Percentiles rank a stretch among this genome's conserved stretches.
Evolutionary conservation across 495 filamentous ascomycete genomes (phyloP).

Genomic region (Daldinia bambusicola): DNA sequence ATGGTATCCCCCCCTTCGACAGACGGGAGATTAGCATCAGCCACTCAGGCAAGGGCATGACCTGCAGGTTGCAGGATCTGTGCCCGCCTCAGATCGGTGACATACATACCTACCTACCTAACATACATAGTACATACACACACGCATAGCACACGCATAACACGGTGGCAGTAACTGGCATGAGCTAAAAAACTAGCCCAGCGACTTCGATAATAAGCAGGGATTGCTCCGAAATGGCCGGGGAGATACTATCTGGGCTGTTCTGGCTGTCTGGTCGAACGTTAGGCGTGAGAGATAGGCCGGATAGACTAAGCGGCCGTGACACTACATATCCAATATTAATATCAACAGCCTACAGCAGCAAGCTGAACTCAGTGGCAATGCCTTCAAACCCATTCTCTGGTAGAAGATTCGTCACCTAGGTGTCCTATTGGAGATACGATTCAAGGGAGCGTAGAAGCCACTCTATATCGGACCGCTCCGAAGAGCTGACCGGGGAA

Average conservation of each 20-base stretch:
- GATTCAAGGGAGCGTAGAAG: background rate
- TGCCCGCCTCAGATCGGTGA: slow-evolving; percentile 30
- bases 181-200: background rate
- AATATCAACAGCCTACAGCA: slow-evolving; percentile 13
- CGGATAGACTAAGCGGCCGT: slow-evolving; percentile 20
- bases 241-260: slow-evolving; percentile 7
- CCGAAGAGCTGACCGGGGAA: background rate
- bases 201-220: slow-evolving; percentile 34
- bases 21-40: slow-evolving; percentile 38
- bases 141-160: too few relatives aligned
- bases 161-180: slow-evolving; percentile 4
- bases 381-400: background rate
- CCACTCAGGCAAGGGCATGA: slow-evolving; percentile 38
- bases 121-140: too few relatives aligned
- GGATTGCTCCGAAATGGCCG: slow-evolving; percentile 31
- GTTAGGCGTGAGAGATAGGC: slow-evolving; percentile 17
- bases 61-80: slow-evolving; percentile 30
- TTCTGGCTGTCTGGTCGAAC: background rate
- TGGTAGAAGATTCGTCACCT: background rate
- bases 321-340: slow-evolving; percentile 19
- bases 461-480: background rate
- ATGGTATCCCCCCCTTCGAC: slow-evolving; percentile 9
- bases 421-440: background rate
- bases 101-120: background rate
- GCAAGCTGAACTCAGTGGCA: slow-evolving; percentile 23